phyloP scores from a whole-genome alignment of 192 early-diverging fungal genomes.

The Backusella psychrophila region DNA sequence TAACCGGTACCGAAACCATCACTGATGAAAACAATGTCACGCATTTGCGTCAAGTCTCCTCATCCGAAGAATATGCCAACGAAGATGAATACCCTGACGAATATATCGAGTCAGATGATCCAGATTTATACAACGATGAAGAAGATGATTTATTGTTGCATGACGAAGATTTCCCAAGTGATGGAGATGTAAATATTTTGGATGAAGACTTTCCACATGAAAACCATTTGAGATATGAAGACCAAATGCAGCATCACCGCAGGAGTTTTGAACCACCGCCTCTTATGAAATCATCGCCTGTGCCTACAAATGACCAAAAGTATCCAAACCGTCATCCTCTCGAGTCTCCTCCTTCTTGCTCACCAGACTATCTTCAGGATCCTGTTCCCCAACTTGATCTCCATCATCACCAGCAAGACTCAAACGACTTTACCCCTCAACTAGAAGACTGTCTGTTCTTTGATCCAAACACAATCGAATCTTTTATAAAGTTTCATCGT shows the following conservation, averaged over 20 bases:
- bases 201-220: conserved; percentile 39
- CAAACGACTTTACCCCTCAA: not conserved
- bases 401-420: not conserved
- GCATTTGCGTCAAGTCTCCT: conserved; percentile 7
- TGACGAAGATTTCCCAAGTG: conserved; percentile 38
- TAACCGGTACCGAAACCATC: not conserved
- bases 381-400: not conserved
- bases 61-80: conserved; percentile 15
- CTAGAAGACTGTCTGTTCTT: conserved; percentile 17
- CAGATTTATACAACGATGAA: conserved; percentile 30
- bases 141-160: conserved; percentile 33
- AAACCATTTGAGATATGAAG: conserved; percentile 4
- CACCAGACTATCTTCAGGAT: not conserved
- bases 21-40: not conserved
- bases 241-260: conserved; percentile 5
- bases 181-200: conserved; percentile 33
- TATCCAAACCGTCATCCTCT: not conserved
- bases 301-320: not conserved
- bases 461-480: conserved; percentile 49
- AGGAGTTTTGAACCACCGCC: not conserved
- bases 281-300: not conserved
- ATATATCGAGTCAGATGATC: conserved; percentile 35
- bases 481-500: conserved; percentile 62
- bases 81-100: conserved; percentile 25
- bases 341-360: not conserved